A percentile compares a stretch with the other conserved stretches of the same genome.
These are phyloP conservation scores for Vanrija sp. DNA, from an alignment of 1,284 basidiomycete species.

Conservation along the genomic window DNA sequence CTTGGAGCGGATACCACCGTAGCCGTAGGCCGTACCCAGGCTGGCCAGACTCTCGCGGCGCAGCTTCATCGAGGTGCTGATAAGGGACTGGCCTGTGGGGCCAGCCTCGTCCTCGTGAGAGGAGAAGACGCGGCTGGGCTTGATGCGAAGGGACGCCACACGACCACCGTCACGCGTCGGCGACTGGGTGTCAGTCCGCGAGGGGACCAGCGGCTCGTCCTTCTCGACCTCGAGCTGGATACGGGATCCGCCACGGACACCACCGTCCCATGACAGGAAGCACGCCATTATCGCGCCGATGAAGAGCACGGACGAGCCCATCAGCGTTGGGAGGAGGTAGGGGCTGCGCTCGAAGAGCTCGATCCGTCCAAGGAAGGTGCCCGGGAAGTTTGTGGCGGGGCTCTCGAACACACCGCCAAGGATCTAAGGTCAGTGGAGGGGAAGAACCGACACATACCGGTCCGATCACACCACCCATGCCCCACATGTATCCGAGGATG, in stretches of 20 bases:
- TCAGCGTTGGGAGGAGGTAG: slow-evolving; percentile 83
- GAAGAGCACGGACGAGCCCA: slow-evolving; percentile 68
- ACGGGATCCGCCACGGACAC: slow-evolving; percentile 69
- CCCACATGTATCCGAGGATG: slow-evolving; percentile 93
- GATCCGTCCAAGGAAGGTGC: slow-evolving; percentile 59
- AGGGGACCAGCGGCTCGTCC: slow-evolving; percentile 42
- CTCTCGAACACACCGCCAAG: slow-evolving; percentile 81
- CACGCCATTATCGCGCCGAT: slow-evolving; percentile 76
- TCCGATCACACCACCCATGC: slow-evolving; percentile 68
- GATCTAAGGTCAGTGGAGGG: slow-evolving; percentile 49
- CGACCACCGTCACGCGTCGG: slow-evolving; percentile 17
- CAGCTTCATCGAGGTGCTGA: neutral
- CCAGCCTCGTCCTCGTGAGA: neutral
- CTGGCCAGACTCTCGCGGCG: slow-evolving; percentile 39
- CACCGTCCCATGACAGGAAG: slow-evolving; percentile 86
- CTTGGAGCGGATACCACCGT: slow-evolving; percentile 49
- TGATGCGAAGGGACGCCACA: slow-evolving; percentile 22
- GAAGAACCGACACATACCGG: slow-evolving; percentile 24
- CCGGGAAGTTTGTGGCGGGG: slow-evolving; percentile 79
- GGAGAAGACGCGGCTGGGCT: slow-evolving; percentile 3
- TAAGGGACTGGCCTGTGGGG: slow-evolving; percentile 1
- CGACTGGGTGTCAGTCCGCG: slow-evolving; percentile 6
- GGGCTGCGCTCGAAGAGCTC: slow-evolving; percentile 72
- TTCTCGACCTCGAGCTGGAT: slow-evolving; percentile 78
- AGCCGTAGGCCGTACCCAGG: slow-evolving; percentile 33